A percentile compares a stretch with the other conserved stretches of the same genome.
These are phyloP conservation scores for Thalia dealbata DNA, from an alignment of 176 grass and related monocot genomes.

Conservation along the genomic window DNA sequence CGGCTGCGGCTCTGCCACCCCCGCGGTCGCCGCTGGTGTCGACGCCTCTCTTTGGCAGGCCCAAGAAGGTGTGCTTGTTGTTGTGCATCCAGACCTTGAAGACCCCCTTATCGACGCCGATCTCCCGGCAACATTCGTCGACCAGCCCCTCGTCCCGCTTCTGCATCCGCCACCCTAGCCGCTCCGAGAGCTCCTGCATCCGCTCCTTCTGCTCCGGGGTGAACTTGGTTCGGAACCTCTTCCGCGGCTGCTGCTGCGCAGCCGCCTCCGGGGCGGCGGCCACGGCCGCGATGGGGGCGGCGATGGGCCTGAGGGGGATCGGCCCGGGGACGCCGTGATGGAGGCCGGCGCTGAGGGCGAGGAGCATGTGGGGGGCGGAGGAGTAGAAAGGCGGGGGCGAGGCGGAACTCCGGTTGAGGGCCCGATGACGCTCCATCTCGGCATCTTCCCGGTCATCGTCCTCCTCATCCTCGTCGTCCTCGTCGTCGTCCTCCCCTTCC, in stretches of 20 bases:
- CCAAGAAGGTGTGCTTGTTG: slow-evolving; percentile 98
- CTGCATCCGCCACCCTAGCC: slow-evolving; percentile 91
- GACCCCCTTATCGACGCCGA: slow-evolving; percentile 85
- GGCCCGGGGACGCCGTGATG: background rate
- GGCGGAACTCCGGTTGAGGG: slow-evolving; percentile 27
- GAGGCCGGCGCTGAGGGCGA: slow-evolving; percentile 54
- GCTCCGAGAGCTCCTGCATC: slow-evolving; percentile 93
- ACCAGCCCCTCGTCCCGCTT: slow-evolving; percentile 79
- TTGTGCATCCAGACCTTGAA: slow-evolving; percentile 99
- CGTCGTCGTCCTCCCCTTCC: slow-evolving; percentile 42
- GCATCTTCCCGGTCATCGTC: slow-evolving; percentile 25
- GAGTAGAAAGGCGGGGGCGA: slow-evolving; percentile 33
- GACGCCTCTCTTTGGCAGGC: slow-evolving; percentile 24
- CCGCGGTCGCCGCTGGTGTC: background rate
- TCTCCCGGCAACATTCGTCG: slow-evolving; percentile 79
- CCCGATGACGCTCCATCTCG: slow-evolving; percentile 17
- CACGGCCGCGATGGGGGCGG: background rate
- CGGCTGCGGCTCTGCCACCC: background rate
- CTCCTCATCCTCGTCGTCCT: slow-evolving; percentile 40
- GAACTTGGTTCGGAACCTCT: slow-evolving; percentile 96
- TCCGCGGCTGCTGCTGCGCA: slow-evolving; percentile 24
- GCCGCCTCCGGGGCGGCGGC: background rate
- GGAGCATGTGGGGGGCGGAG: slow-evolving; percentile 69
- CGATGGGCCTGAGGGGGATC: background rate
- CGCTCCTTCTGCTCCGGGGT: slow-evolving; percentile 79